Evolutionary conservation across 148 eudicot species (phyloP), one percentile per base, ranked within the genome.

Genomic region (Heliamphora exappendiculata): DNA sequence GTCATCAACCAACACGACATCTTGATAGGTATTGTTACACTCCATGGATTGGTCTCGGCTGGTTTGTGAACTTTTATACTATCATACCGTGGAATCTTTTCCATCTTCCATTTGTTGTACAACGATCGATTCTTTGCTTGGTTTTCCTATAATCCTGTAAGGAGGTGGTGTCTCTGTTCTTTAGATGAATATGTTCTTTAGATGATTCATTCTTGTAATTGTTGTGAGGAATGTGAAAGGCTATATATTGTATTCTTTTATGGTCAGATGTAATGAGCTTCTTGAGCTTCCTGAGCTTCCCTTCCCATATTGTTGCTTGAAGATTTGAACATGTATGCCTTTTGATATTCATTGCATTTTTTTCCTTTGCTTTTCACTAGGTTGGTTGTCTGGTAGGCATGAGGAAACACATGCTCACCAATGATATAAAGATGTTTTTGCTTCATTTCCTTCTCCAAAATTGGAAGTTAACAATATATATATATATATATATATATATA

Each of bases 1-100:
- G 98, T 95, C 20, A 77, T 92, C 12, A 78, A 82, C 51, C 79
- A 84, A 47, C 82, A 84, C 41, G 88, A 83, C 60, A 41, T 87
- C 64, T 72, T 94, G 79, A 89, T 92, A 60, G 98, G 98, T 37
- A 95, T 92, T 57, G 88, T 91, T 37, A 95, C 97, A 12, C 80
- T 95, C 81, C 98, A 92, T 29, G 98, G 94, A 66, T 79, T 95
- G 84, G 98, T 95, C 62, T 89, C 97, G 1, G 90, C 96, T 33
- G 98, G 98, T 69, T 69, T 90, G 75, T 86, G 80, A 86, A 67
- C 39, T 45, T 22, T 50, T n/a, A n/a, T n/a, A n/a, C n/a, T n/a
- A n/a, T 81, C 81, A 47, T 44, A 17, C 60, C 31, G 49, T 62
- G 75, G 59, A 53, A 8, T 54, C 45, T 29, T 26, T 49, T 19